A percentile compares a stretch with the other conserved stretches of the same genome.
phyloP scores from a whole-genome alignment of 139 green algal genomes.

The Axilococcus clingmanii region DNA sequence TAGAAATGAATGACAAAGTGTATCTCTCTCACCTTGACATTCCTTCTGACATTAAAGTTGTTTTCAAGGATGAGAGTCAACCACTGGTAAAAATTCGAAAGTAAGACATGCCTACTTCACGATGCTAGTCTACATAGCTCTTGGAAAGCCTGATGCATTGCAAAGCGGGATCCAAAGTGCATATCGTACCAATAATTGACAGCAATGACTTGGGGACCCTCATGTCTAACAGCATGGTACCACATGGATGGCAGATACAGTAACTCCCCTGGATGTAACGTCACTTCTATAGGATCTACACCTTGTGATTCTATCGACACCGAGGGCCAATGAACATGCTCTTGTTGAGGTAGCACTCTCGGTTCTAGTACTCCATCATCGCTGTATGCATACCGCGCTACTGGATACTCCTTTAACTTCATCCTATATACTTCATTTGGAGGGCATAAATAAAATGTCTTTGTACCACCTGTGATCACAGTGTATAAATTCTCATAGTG shows the following conservation, averaged over 20 bases:
- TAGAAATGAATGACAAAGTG: conserved; percentile 30
- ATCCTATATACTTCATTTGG: conserved; percentile 61
- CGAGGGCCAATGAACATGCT: not conserved
- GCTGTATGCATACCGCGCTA: not conserved
- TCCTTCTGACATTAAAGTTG: conserved; percentile 6
- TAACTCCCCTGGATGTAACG: conserved; percentile 45
- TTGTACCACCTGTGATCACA: conserved; percentile 55
- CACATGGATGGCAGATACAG: conserved; percentile 69
- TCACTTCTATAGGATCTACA: conserved; percentile 26
- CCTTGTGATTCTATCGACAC: not conserved
- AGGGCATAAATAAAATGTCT: conserved; percentile 71
- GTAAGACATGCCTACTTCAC: not conserved
- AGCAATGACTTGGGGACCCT: conserved; percentile 41
- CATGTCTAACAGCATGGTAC: conserved; percentile 51
- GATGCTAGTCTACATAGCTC: too few species aligned
- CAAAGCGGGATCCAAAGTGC: conserved; percentile 49
- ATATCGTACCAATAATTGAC: conserved; percentile 87
- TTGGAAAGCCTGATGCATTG: too few species aligned
- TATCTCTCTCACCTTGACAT: conserved; percentile 6
- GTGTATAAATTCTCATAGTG: conserved; percentile 85
- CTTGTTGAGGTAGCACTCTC: not conserved
- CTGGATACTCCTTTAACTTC: conserved; percentile 29
- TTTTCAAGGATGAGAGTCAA: conserved; percentile 7
- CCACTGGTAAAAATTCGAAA: conserved; percentile 26
- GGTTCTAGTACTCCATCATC: not conserved